Evolutionary conservation across 2,329 filamentous ascomycete genomes (phyloP).

Genomic region (Dactylellina drechsleri): DNA sequence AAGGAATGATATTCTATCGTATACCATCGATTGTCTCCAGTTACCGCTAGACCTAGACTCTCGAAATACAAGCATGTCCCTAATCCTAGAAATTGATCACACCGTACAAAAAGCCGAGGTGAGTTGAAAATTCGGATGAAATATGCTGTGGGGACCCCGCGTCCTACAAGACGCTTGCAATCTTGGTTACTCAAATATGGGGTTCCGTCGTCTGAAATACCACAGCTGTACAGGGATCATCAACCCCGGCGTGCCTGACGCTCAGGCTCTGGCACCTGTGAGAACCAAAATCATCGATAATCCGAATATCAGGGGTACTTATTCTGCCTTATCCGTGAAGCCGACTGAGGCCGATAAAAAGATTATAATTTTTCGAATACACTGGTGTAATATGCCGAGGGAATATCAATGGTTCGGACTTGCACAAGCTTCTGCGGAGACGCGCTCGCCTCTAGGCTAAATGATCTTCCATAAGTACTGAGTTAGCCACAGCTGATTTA

Average conservation of each 20-base stretch:
- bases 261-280: slow-evolving; percentile 27
- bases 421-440: slow-evolving; percentile 45
- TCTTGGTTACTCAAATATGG: slow-evolving; percentile 17
- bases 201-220: neutral
- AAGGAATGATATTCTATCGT: slow-evolving; percentile 3
- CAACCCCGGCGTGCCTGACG: slow-evolving; percentile 42
- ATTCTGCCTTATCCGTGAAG: slow-evolving; percentile 45
- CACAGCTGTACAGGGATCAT: slow-evolving; percentile 6
- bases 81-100: neutral
- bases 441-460: slow-evolving; percentile 22
- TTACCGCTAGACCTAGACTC: slow-evolving; percentile 9
- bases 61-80: slow-evolving; percentile 7
- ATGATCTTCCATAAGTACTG: neutral
- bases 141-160: slow-evolving; percentile 40
- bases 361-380: neutral
- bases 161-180: slow-evolving; percentile 23
- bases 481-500: neutral
- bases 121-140: slow-evolving; percentile 48
- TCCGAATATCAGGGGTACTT: slow-evolving; percentile 15
- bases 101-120: neutral
- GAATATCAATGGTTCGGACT: slow-evolving; percentile 15
- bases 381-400: slow-evolving; percentile 4
- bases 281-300: slow-evolving; percentile 22
- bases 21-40: slow-evolving; percentile 13
- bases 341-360: slow-evolving; percentile 35